These are phyloP conservation scores for Delphinella strobiligena DNA, from an alignment of 2,329 filamentous ascomycete genomes.

Conservation along the genomic window DNA sequence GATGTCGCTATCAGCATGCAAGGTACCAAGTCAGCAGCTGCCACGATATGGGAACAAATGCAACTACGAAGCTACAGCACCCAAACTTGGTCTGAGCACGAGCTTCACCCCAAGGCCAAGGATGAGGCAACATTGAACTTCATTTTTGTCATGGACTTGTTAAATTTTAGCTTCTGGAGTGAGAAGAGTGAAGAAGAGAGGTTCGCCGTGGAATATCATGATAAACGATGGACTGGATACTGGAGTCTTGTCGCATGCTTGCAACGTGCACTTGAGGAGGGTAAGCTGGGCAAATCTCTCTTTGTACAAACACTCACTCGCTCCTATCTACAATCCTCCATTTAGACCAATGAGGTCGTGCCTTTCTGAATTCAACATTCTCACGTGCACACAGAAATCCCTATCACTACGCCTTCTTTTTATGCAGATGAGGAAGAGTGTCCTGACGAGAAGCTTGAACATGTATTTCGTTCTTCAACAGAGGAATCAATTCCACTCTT, in stretches of 20 bases:
- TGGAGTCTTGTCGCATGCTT: slow-evolving; percentile 84
- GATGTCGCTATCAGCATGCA: slow-evolving; percentile 82
- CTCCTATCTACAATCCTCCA: too few relatives aligned
- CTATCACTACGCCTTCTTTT: slow-evolving; percentile 78
- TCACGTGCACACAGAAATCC: slow-evolving; percentile 49
- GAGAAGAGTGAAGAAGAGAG: slow-evolving; percentile 55
- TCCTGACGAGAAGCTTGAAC: slow-evolving; percentile 57
- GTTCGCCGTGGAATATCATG: slow-evolving; percentile 73
- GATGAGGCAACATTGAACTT: slow-evolving; percentile 67
- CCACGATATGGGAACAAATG: slow-evolving; percentile 70
- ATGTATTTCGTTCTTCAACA: slow-evolving; percentile 78
- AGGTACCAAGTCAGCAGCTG: slow-evolving; percentile 70
- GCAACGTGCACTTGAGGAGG: slow-evolving; percentile 79
- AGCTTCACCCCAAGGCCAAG: slow-evolving; percentile 75
- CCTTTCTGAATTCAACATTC: not conserved
- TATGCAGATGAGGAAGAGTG: slow-evolving; percentile 62
- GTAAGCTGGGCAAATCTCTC: slow-evolving; percentile 30
- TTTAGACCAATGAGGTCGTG: too few relatives aligned
- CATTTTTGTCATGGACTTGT: slow-evolving; percentile 91
- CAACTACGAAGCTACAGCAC: slow-evolving; percentile 72
- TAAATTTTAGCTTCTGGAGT: slow-evolving; percentile 96
- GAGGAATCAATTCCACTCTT: slow-evolving; percentile 80
- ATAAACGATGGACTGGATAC: slow-evolving; percentile 81
- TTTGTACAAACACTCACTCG: too few relatives aligned
- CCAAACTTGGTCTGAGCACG: slow-evolving; percentile 75